Conservation (phyloP, 2,329 filamentous ascomycete genomes). For the Cryphonectria carpinicola region DNA sequence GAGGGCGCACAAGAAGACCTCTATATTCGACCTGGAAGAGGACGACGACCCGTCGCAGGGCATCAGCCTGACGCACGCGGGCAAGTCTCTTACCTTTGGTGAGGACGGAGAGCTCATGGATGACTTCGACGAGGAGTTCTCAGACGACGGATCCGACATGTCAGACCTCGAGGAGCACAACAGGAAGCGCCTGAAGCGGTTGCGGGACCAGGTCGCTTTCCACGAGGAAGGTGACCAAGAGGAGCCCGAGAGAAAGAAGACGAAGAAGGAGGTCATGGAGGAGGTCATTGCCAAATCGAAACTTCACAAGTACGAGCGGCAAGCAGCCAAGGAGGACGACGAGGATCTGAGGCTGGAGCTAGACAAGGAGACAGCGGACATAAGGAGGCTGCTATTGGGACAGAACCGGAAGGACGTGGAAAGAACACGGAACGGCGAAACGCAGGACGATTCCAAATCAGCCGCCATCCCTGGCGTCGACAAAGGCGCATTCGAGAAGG, state of each 20-base stretch:
- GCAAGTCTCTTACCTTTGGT: conserved; percentile 71
- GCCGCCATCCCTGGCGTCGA: conserved; percentile 54
- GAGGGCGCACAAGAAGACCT: conserved; percentile 73
- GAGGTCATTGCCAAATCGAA: conserved; percentile 98
- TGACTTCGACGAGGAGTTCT: conserved; percentile 76
- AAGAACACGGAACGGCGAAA: conserved; percentile 34
- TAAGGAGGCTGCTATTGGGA: conserved; percentile 72
- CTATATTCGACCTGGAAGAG: conserved; percentile 90
- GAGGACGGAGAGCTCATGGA: conserved; percentile 60
- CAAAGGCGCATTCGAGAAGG: conserved; percentile 73
- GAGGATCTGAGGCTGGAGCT: conserved; percentile 83
- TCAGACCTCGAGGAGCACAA: conserved; percentile 51
- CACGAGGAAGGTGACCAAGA: conserved; percentile 53
- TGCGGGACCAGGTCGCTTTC: conserved; percentile 50
- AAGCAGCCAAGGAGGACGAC: conserved; percentile 90
- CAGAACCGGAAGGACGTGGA: conserved; percentile 41
- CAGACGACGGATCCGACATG: conserved; percentile 61
- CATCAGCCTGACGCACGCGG: conserved; percentile 79
- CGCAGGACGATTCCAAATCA: conserved; percentile 29
- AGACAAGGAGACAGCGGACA: conserved; percentile 78
- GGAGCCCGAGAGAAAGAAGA: conserved; percentile 84
- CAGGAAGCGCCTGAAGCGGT: conserved; percentile 58
- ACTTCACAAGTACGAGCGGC: conserved; percentile 89
- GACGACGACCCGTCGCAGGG: conserved; percentile 63
- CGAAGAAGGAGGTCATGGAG: conserved; percentile 96